These are phyloP conservation scores for Gossypium longicalyx DNA, from an alignment of 345 rosid species.

Conservation along the genomic window DNA sequence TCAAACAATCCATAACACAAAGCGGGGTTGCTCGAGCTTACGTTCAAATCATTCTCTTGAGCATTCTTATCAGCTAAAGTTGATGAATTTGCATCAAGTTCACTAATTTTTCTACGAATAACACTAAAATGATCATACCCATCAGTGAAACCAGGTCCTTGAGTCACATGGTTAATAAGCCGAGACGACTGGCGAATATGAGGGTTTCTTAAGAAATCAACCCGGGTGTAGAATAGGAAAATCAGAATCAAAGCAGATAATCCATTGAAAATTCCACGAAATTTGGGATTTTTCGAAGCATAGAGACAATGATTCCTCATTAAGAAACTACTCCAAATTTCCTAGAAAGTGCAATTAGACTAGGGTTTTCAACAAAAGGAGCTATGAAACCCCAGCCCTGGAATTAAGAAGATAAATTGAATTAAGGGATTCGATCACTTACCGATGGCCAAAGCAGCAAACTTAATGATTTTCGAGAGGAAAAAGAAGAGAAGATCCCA, in stretches of 20 bases:
- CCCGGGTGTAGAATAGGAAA: conserved; percentile 34
- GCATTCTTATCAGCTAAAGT: conserved; percentile 17
- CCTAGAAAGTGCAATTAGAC: neutral
- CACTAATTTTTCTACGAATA: conserved; percentile 26
- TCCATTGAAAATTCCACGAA: conserved; percentile 39
- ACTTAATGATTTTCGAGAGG: neutral
- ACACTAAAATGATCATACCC: conserved; percentile 26
- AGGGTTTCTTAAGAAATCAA: conserved; percentile 29
- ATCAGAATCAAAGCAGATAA: conserved; percentile 30
- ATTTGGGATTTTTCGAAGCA: conserved; percentile 26
- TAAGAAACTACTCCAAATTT: neutral
- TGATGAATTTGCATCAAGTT: conserved; percentile 21
- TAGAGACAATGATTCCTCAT: conserved; percentile 15
- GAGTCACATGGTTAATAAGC: conserved; percentile 18
- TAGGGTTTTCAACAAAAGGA: conserved; percentile 28
- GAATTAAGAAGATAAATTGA: conserved; percentile 2
- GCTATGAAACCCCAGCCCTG: conserved; percentile 7
- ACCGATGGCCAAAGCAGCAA: neutral
- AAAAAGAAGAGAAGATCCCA: neutral
- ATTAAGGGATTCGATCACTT: neutral
- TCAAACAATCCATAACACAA: conserved; percentile 41
- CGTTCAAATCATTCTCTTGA: conserved; percentile 25
- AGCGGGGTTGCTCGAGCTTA: conserved; percentile 20
- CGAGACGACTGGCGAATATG: conserved; percentile 22
- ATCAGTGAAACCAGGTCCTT: conserved; percentile 7